Percentiles rank a stretch among this genome's conserved stretches.
Conservation (phyloP, 805 yeast species). For the Brettanomyces nanus region DNA sequence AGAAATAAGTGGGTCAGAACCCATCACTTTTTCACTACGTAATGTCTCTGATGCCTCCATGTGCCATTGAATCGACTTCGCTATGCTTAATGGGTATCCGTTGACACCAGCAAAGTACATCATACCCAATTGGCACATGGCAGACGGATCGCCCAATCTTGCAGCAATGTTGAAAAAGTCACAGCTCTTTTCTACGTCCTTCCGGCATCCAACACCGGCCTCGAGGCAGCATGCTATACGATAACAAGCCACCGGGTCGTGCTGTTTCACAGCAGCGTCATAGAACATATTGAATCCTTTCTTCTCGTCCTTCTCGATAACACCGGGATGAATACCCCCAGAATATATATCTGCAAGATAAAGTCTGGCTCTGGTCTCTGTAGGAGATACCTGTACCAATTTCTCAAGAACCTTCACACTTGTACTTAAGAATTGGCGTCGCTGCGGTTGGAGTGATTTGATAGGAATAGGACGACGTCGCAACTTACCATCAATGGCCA, state of each 20-base stretch:
- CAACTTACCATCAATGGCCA: conserved; percentile 39
- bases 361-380: conserved; percentile 48
- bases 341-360: conserved; percentile 57
- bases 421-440: conserved; percentile 46
- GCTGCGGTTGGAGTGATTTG: conserved; percentile 41
- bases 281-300: conserved; percentile 55
- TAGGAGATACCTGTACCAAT: conserved; percentile 37
- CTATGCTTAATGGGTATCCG: conserved; percentile 22
- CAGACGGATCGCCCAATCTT: conserved; percentile 47
- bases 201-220: conserved; percentile 47
- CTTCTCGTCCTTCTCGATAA: conserved; percentile 42
- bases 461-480: conserved; percentile 30
- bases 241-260: conserved; percentile 55
- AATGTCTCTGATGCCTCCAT: conserved; percentile 20
- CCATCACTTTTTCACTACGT: conserved; percentile 19
- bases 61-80: conserved; percentile 22
- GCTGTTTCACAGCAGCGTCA: conserved; percentile 45
- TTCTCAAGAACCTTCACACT: conserved; percentile 54
- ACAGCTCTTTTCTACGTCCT: conserved; percentile 39
- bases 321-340: conserved; percentile 38
- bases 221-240: conserved; percentile 67
- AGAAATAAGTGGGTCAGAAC: conserved; percentile 25
- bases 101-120: conserved; percentile 38
- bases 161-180: conserved; percentile 55
- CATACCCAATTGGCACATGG: conserved; percentile 72